A percentile compares a stretch with the other conserved stretches of the same genome.
Evolutionary conservation across 106 monocot genomes (phyloP).

Genomic region (Dendrobium nobile): DNA sequence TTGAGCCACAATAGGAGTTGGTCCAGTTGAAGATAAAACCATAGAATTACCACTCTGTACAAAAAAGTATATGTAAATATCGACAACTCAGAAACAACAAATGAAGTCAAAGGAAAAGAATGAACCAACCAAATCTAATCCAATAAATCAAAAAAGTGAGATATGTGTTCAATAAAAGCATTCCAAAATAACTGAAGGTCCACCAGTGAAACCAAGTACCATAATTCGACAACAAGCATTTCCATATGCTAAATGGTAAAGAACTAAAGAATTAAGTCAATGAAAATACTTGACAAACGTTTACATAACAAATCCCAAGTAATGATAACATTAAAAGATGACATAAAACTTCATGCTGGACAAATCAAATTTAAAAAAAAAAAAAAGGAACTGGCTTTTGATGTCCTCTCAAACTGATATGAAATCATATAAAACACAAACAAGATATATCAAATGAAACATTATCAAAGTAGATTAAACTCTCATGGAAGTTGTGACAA

Average conservation of each 20-base stretch:
- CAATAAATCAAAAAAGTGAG: background rate
- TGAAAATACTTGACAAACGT: background rate
- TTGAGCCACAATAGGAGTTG: conserved; percentile 38
- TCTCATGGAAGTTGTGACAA: background rate
- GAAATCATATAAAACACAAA: background rate
- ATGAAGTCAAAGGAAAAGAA: background rate
- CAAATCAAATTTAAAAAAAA: background rate
- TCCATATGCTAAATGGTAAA: background rate
- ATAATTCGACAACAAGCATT: background rate
- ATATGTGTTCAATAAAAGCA: background rate
- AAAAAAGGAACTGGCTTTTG: background rate
- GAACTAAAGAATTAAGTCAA: background rate
- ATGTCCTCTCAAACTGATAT: background rate
- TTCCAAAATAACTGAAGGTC: background rate
- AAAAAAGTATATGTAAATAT: background rate
- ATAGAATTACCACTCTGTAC: conserved; percentile 48
- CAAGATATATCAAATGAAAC: background rate
- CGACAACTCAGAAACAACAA: background rate
- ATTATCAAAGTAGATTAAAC: background rate
- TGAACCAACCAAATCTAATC: background rate
- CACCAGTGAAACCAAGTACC: background rate
- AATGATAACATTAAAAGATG: background rate
- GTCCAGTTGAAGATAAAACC: conserved; percentile 33
- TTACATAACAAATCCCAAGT: background rate
- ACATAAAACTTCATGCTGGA: background rate